Evolutionary conservation across 495 filamentous ascomycete genomes (phyloP).

Genomic region (Aspergillus ellipticus): DNA sequence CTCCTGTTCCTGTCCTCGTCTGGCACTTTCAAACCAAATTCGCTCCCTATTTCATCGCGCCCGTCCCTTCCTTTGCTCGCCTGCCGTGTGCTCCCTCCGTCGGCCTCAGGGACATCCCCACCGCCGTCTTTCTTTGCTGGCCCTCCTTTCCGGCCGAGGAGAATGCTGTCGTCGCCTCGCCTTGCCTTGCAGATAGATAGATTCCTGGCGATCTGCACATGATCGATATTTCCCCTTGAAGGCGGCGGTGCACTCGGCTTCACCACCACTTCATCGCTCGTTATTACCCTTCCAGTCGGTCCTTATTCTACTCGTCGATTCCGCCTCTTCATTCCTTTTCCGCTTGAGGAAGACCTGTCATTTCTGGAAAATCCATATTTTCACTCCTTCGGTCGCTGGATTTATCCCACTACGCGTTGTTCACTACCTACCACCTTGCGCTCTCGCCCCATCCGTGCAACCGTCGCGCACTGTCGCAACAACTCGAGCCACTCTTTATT

Average conservation of each 20-base stretch:
- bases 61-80: slow-evolving; percentile 6
- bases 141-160: slow-evolving; percentile 4
- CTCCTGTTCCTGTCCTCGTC: slow-evolving; percentile 6
- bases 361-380: neutral
- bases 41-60: neutral
- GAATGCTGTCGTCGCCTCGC: neutral
- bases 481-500: neutral
- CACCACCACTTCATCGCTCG: slow-evolving; percentile 2
- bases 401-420: neutral
- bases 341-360: neutral
- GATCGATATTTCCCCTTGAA: slow-evolving; percentile 8
- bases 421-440: neutral
- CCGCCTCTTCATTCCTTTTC: neutral
- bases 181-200: too few species aligned
- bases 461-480: neutral
- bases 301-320: neutral
- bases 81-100: slow-evolving; percentile 3
- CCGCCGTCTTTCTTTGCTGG: slow-evolving; percentile 4
- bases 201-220: slow-evolving; percentile 6
- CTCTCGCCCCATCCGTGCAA: neutral
- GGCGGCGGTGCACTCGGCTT: slow-evolving; percentile 5
- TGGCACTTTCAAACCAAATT: slow-evolving; percentile 1
- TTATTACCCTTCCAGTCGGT: neutral
- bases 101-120: neutral
- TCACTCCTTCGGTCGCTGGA: neutral